A percentile compares a stretch with the other conserved stretches of the same genome.
phyloP scores from a whole-genome alignment of 257 asterid genomes.

The Rehmannia glutinosa region DNA sequence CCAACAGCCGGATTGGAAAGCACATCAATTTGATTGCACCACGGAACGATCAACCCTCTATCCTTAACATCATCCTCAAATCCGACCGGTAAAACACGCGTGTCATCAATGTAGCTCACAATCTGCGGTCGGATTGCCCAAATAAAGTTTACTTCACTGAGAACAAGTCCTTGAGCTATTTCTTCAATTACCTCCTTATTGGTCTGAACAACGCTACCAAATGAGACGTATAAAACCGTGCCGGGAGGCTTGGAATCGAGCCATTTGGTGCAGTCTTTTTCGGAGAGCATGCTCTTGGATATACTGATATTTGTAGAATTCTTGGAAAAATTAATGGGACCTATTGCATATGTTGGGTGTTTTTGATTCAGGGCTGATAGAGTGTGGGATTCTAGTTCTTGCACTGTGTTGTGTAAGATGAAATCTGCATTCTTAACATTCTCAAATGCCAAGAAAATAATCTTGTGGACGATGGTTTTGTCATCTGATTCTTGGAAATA shows the following conservation, averaged over 20 bases:
- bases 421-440: too few relatives aligned
- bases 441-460: conserved; percentile 13
- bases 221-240: conserved; percentile 43
- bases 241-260: conserved; percentile 28
- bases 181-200: conserved; percentile 23
- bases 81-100: too few relatives aligned
- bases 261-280: conserved; percentile 37
- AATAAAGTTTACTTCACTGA: conserved; percentile 35
- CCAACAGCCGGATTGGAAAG: conserved; percentile 31
- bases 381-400: conserved; percentile 42
- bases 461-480: conserved; percentile 9
- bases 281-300: conserved; percentile 26
- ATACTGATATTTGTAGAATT: neutral
- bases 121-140: conserved; percentile 51
- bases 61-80: conserved; percentile 14
- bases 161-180: conserved; percentile 37
- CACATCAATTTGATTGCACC: conserved; percentile 45
- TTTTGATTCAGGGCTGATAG: conserved; percentile 25
- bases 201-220: conserved; percentile 33
- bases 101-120: too few relatives aligned
- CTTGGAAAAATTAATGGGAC: conserved; percentile 27
- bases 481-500: conserved; percentile 15
- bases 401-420: conserved; percentile 43
- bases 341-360: conserved; percentile 37
- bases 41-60: conserved; percentile 39